phyloP scores from a whole-genome alignment of 352 stramenopile species.

The Globisporangium megalacanthum region DNA sequence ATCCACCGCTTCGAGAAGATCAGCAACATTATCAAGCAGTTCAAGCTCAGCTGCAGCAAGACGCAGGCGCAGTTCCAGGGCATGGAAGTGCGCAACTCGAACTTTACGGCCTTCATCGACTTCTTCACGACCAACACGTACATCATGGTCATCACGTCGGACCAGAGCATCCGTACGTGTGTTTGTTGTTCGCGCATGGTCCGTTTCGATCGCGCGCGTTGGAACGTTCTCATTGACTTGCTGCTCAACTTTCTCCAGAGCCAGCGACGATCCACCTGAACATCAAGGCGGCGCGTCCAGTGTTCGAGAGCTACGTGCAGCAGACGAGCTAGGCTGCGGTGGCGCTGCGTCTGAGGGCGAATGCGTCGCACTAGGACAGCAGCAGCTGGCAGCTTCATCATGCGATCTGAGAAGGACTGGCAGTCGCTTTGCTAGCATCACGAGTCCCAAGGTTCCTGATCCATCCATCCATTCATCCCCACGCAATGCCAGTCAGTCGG shows the following conservation, averaged over 20 bases:
- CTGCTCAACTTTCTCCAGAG: conserved; percentile 51
- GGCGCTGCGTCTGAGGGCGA: not conserved
- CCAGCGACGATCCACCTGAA: conserved; percentile 95
- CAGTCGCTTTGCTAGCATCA: no score
- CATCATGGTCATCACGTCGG: conserved; percentile 98
- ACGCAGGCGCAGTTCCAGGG: conserved; percentile 97
- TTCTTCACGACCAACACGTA: conserved; percentile 98
- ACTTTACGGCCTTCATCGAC: conserved; percentile 98
- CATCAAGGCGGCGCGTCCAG: conserved; percentile 93
- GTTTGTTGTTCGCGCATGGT: no score
- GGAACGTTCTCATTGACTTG: no score
- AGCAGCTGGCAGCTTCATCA: no score
- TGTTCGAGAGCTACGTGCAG: conserved; percentile 97
- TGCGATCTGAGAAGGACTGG: no score
- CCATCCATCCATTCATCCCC: no score
- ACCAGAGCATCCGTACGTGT: conserved; percentile 82
- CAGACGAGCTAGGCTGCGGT: conserved; percentile 71
- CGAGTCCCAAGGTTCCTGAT: no score
- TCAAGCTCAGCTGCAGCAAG: conserved; percentile 99
- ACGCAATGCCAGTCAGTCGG: no score
- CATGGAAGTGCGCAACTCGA: conserved; percentile 96
- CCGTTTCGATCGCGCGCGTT: no score
- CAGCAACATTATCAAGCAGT: conserved; percentile 99
- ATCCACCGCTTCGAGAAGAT: conserved; percentile 99
- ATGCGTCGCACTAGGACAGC: no score